phyloP scores from a whole-genome alignment of 306 rosid genomes.

The Cercis canadensis region DNA sequence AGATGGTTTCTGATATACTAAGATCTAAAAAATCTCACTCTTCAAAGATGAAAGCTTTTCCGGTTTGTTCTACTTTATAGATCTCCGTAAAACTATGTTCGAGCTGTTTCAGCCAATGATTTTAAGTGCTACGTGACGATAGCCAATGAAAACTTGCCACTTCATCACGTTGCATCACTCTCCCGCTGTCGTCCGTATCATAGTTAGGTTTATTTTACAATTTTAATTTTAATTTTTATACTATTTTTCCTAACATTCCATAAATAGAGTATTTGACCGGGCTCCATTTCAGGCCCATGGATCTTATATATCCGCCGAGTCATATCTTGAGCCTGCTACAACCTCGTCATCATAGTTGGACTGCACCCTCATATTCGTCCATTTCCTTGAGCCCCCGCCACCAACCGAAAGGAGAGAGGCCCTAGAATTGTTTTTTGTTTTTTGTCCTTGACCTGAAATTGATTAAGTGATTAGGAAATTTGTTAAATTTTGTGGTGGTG shows the following conservation, averaged over 20 bases:
- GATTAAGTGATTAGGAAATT: no score
- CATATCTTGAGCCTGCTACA: no score
- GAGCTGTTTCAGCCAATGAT: conserved; percentile 66
- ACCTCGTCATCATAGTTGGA: no score
- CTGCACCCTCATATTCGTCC: no score
- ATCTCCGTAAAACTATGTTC: conserved; percentile 43
- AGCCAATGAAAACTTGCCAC: conserved; percentile 48
- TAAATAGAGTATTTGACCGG: conserved; percentile 14
- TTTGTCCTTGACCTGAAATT: no score
- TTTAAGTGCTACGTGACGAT: conserved; percentile 46
- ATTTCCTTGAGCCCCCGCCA: no score
- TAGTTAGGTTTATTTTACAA: no score
- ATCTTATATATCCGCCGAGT: not conserved
- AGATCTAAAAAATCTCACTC: conserved; percentile 37
- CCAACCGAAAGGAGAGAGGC: no score
- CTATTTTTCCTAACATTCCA: no score
- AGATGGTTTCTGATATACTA: not conserved
- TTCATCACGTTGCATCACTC: conserved; percentile 36
- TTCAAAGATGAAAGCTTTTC: not conserved
- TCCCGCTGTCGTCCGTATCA: not conserved
- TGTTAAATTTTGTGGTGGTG: no score
- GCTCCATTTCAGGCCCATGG: conserved; percentile 23
- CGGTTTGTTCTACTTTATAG: conserved; percentile 35
- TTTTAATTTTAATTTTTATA: no score
- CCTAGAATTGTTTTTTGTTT: no score